phyloP scores from a whole-genome alignment of 176 grass and related monocot genomes.

The Triticum timopheevii region DNA sequence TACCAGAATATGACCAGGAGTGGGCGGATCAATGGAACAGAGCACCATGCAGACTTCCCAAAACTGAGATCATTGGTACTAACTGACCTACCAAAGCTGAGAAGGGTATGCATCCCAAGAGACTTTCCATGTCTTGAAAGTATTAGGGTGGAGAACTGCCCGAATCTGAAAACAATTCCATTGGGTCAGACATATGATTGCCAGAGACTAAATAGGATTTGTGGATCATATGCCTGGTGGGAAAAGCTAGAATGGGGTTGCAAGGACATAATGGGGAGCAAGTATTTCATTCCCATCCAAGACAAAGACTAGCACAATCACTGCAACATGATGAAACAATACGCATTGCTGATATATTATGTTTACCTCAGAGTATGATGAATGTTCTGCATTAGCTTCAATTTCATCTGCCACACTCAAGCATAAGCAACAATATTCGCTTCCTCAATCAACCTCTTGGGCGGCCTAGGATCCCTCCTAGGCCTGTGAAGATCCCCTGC shows the following conservation, averaged over 20 bases:
- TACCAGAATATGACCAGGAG: constrained; percentile 2
- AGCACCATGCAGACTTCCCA: constrained; percentile 24
- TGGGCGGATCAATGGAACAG: constrained; percentile 2
- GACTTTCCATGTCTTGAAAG: constrained; percentile 58
- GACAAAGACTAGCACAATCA: constrained; percentile 20
- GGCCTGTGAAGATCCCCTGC: background rate
- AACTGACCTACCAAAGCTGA: constrained; percentile 45
- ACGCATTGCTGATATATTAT: background rate
- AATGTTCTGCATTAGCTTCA: background rate
- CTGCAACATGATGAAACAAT: background rate
- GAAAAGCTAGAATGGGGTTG: constrained; percentile 27
- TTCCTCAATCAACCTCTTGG: background rate
- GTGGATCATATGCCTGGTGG: constrained; percentile 59
- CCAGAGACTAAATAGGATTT: constrained; percentile 55
- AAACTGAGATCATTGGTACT: constrained; percentile 54
- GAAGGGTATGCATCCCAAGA: constrained; percentile 47
- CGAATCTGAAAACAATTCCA: constrained; percentile 41
- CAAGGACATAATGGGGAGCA: constrained; percentile 27
- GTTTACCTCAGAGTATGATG: background rate
- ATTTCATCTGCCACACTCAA: background rate
- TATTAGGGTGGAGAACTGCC: constrained; percentile 59
- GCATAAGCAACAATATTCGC: background rate
- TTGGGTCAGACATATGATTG: constrained; percentile 20
- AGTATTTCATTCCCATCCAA: constrained; percentile 47
- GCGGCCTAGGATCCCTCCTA: too few relatives aligned